A percentile compares a stretch with the other conserved stretches of the same genome.
Evolutionary conservation across 1,284 basidiomycete species (phyloP).

Genomic region (Cryptococcus sp.): DNA sequence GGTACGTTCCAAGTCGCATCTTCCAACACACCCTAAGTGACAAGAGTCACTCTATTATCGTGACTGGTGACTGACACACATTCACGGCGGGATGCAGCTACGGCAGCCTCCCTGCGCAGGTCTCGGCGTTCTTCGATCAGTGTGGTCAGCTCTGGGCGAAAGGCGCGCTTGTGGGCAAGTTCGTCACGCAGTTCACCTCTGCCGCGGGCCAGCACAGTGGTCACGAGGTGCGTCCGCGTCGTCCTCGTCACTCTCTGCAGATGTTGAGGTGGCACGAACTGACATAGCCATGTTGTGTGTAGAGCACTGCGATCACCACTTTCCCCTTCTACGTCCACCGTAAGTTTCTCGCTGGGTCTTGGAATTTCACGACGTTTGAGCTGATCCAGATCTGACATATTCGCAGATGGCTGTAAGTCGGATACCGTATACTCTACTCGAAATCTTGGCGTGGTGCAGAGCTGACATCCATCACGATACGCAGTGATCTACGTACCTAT

Average conservation of each 20-base stretch:
- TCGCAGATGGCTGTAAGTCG: background rate
- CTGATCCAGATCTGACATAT: too few species aligned
- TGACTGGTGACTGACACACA: too few species aligned
- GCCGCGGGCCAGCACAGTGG: constrained; percentile 52
- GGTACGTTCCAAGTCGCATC: constrained; percentile 13
- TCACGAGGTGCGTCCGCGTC: constrained; percentile 41
- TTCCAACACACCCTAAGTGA: too few species aligned
- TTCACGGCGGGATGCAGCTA: constrained; percentile 47
- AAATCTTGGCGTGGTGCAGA: background rate
- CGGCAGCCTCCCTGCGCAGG: constrained; percentile 57
- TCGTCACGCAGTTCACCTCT: constrained; percentile 56
- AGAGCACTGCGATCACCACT: constrained; percentile 63
- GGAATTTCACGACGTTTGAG: too few species aligned
- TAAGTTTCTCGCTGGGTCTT: constrained; percentile 4
- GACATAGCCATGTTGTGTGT: background rate
- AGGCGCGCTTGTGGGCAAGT: constrained; percentile 77
- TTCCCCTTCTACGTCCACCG: constrained; percentile 76
- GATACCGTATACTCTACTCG: background rate
- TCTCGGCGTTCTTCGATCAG: constrained; percentile 64
- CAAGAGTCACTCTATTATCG: background rate
- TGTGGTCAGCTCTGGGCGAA: constrained; percentile 73
- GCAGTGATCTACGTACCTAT: constrained; percentile 66
- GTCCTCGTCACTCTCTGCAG: background rate
- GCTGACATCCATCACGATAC: constrained; percentile 4
- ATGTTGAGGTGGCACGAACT: background rate